A percentile compares a stretch with the other conserved stretches of the same genome.
These are phyloP conservation scores for Botrytis squamosa DNA, from an alignment of 2,329 filamentous ascomycete species.

Conservation along the genomic window DNA sequence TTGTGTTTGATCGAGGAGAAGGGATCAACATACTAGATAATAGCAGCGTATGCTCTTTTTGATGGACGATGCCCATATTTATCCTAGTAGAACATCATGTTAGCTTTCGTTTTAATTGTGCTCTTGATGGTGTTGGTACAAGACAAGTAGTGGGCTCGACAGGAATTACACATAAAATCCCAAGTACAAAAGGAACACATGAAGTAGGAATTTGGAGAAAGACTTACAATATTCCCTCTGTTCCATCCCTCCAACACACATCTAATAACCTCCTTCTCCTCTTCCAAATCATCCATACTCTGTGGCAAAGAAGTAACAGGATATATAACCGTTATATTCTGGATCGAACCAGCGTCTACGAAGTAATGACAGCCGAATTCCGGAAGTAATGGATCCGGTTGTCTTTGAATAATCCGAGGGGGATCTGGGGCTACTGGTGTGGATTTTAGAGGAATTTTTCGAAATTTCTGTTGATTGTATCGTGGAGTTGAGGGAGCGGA, in stretches of 20 bases:
- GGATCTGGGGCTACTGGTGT: background rate
- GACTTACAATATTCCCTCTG: background rate
- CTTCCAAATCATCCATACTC: background rate
- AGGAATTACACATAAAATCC: background rate
- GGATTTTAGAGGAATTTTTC: background rate
- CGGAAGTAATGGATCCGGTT: background rate
- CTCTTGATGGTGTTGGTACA: background rate
- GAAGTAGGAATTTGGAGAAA: no score
- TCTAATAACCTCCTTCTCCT: background rate
- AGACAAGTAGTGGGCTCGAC: background rate
- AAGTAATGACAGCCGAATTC: background rate
- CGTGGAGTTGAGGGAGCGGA: no score
- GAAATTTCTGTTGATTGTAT: background rate
- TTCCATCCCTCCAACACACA: background rate
- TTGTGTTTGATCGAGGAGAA: background rate
- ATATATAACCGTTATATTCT: background rate
- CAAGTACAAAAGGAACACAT: background rate
- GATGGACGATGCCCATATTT: background rate
- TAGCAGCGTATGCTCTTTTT: background rate
- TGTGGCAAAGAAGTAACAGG: background rate
- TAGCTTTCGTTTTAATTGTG: background rate
- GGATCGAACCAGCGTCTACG: background rate
- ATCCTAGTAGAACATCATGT: background rate
- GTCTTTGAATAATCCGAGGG: no score
- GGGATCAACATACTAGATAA: background rate